These are phyloP conservation scores for Aspergillus taichungensis DNA, from an alignment of 495 filamentous ascomycete genomes.

Conservation along the genomic window DNA sequence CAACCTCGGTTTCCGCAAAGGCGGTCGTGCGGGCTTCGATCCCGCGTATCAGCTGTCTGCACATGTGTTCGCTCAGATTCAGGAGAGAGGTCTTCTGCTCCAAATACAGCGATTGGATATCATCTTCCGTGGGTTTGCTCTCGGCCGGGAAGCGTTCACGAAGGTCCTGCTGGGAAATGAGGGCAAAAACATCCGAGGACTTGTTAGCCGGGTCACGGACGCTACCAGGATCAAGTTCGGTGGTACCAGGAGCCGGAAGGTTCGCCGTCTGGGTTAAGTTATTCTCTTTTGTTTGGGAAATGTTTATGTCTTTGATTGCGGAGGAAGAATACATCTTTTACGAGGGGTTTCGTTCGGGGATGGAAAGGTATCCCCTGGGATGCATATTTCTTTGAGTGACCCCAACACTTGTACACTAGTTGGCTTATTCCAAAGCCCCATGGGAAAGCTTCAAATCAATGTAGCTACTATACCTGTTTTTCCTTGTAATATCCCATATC, in stretches of 20 bases:
- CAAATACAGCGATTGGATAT: constrained; percentile 57
- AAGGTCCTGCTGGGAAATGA: constrained; percentile 85
- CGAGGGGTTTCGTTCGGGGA: not conserved
- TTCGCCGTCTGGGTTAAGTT: constrained; percentile 67
- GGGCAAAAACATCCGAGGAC: constrained; percentile 59
- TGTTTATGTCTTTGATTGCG: not conserved
- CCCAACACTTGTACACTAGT: constrained; percentile 1
- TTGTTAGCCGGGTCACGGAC: constrained; percentile 71
- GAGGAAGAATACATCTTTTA: not conserved
- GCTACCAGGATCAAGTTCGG: constrained; percentile 88
- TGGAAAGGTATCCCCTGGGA: too few relatives aligned
- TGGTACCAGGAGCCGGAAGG: constrained; percentile 74
- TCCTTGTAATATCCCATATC: too few relatives aligned
- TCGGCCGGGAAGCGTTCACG: constrained; percentile 75
- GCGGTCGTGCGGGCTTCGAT: constrained; percentile 70
- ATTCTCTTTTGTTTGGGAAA: not conserved
- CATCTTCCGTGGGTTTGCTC: constrained; percentile 71
- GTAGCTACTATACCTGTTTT: too few relatives aligned
- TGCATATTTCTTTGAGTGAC: not conserved
- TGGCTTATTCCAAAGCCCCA: not conserved
- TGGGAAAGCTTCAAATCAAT: not conserved
- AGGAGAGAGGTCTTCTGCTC: constrained; percentile 61
- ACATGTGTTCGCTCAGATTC: constrained; percentile 67
- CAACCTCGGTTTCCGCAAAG: constrained; percentile 80
- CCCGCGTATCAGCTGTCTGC: constrained; percentile 84